Conservation (phyloP, 2,329 filamentous ascomycete genomes). For the Anisogramma anomala region DNA sequence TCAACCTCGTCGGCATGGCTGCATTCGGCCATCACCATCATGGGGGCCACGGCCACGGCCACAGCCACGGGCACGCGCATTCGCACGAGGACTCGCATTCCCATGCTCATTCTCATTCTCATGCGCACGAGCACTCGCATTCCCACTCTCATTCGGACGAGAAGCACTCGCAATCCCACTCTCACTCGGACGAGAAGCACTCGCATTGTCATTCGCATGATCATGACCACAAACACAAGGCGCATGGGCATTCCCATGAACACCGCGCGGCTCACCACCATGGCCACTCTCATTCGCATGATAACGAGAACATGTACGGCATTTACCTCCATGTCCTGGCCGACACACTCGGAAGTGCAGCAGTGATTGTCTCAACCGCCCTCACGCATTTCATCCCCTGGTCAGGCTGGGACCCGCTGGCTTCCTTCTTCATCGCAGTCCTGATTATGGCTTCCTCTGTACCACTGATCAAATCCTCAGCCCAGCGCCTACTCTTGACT, state of each 20-base stretch:
- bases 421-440: conserved; percentile 84
- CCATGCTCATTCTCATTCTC: conserved; percentile 29
- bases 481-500: conserved; percentile 70
- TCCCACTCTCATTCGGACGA: conserved; percentile 68
- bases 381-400: conserved; percentile 81
- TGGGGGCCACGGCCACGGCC: conserved; percentile 28
- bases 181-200: conserved; percentile 19
- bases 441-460: conserved; percentile 88
- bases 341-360: conserved; percentile 86
- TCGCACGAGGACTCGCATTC: conserved; percentile 22
- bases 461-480: conserved; percentile 76
- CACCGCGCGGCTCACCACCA: no score
- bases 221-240: conserved; percentile 23
- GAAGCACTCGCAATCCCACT: conserved; percentile 27
- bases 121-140: conserved; percentile 24
- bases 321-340: conserved; percentile 94
- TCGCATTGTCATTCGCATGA: conserved; percentile 44
- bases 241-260: conserved; percentile 17
- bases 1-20: conserved; percentile 86
- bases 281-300: conserved; percentile 58
- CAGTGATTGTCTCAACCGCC: conserved; percentile 83
- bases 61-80: conserved; percentile 26
- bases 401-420: conserved; percentile 89
- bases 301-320: conserved; percentile 95
- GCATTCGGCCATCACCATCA: conserved; percentile 65